Conservation (phyloP, 169 alveolate genomes). For the Plasmodium fragile region DNA sequence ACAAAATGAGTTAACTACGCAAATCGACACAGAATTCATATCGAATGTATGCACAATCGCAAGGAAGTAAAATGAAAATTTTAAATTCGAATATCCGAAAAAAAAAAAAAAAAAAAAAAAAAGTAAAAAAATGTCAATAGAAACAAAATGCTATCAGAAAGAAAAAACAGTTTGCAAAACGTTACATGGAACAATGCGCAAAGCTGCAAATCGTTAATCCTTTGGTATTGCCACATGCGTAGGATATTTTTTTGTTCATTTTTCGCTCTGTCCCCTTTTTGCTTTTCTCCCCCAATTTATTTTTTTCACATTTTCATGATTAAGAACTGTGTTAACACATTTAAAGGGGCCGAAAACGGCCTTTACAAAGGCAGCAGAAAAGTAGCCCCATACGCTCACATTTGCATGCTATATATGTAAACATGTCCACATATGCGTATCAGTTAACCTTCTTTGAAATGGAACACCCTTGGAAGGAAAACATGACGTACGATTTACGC, state of each 20-base stretch:
- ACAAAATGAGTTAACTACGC: neutral
- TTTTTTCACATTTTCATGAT: neutral
- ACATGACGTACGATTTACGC: neutral
- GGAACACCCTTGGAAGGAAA: neutral
- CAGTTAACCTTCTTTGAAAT: neutral
- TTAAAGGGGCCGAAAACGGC: neutral
- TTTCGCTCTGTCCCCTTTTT: neutral
- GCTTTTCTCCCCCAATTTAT: neutral
- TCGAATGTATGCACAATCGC: neutral
- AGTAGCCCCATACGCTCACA: neutral
- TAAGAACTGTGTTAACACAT: neutral
- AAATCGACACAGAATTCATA: neutral
- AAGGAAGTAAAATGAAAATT: neutral
- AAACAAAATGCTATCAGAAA: neutral
- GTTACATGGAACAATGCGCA: conserved; percentile 1
- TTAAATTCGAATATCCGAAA: neutral
- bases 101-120: neutral
- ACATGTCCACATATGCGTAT: neutral
- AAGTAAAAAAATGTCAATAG: neutral
- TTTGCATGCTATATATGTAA: neutral
- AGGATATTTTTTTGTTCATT: neutral
- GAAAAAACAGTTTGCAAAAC: neutral
- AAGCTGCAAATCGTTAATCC: neutral
- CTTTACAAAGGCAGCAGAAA: neutral
- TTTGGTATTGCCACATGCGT: neutral